These are phyloP conservation scores for Golubevia sp. DNA, from an alignment of 1,284 basidiomycete genomes.

Conservation along the genomic window DNA sequence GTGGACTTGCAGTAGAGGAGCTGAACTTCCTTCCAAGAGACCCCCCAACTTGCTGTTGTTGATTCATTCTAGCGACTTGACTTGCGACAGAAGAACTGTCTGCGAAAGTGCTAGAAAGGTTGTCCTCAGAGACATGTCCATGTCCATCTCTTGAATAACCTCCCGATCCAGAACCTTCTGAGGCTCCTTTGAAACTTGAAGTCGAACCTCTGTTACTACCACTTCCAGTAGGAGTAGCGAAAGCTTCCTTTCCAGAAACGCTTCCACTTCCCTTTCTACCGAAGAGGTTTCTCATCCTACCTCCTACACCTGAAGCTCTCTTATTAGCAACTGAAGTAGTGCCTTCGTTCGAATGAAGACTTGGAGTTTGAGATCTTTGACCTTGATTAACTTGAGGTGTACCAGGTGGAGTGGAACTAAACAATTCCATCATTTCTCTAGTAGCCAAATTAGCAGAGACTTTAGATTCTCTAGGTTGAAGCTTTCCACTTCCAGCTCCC, in stretches of 20 bases:
- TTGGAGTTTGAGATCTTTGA: background rate
- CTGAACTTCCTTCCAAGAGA: background rate
- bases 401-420: slow-evolving; percentile 34
- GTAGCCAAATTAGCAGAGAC: background rate
- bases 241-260: background rate
- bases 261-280: slow-evolving; percentile 19
- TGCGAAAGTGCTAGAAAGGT: background rate
- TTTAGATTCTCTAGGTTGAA: slow-evolving; percentile 23
- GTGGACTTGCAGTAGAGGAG: background rate
- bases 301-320: slow-evolving; percentile 20
- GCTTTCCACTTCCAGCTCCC: background rate
- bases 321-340: slow-evolving; percentile 6
- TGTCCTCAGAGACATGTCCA: background rate
- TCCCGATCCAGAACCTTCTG: background rate
- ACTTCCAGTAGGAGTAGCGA: background rate
- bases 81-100: background rate
- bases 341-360: background rate
- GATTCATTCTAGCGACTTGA: background rate
- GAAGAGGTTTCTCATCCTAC: slow-evolving; percentile 27
- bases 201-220: background rate
- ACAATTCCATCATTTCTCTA: slow-evolving; percentile 30
- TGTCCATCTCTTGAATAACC: background rate
- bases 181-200: background rate
- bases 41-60: background rate
- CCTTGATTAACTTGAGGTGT: background rate